A percentile compares a stretch with the other conserved stretches of the same genome.
phyloP scores from a whole-genome alignment of 345 rosid genomes.

The sweet orange (Citrus sinensis) region DNA sequence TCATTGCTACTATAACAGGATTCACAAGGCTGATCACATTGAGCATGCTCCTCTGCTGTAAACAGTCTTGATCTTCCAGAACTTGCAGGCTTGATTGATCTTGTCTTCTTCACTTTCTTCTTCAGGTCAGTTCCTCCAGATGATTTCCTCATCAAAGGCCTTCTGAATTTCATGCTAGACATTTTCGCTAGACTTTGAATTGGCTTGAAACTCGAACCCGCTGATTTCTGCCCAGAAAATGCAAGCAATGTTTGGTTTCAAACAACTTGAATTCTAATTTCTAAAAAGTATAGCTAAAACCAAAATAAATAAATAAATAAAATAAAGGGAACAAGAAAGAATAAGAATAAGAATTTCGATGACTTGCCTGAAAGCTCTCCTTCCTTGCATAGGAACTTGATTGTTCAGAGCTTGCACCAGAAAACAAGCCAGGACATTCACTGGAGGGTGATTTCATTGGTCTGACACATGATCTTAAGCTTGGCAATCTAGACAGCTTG shows the following conservation, averaged over 20 bases:
- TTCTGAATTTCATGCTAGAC: constrained; percentile 49
- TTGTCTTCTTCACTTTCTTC: constrained; percentile 43
- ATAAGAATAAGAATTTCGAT: not conserved
- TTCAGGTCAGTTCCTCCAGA: constrained; percentile 37
- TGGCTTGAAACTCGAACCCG: constrained; percentile 34
- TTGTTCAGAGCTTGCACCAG: constrained; percentile 29
- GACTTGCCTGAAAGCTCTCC: constrained; percentile 41
- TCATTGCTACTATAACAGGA: constrained; percentile 16
- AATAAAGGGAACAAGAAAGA: not conserved
- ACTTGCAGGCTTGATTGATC: constrained; percentile 37
- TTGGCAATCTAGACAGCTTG: constrained; percentile 36
- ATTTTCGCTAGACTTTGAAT: constrained; percentile 40
- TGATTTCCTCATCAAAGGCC: constrained; percentile 39
- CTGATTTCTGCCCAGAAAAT: constrained; percentile 37
- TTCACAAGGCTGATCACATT: constrained; percentile 11
- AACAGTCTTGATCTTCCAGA: constrained; percentile 12
- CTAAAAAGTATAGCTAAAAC: not conserved
- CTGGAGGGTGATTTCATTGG: constrained; percentile 19
- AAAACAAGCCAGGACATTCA: constrained; percentile 22
- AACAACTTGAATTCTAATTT: not conserved
- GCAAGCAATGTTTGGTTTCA: not conserved
- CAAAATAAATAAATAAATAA: no score
- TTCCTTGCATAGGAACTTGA: constrained; percentile 33
- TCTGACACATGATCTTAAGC: constrained; percentile 24
- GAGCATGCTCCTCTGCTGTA: not conserved